Base-by-base conservation (phyloP, 2,329 filamentous ascomycete genomes). In the Fusarium nodosum region DNA sequence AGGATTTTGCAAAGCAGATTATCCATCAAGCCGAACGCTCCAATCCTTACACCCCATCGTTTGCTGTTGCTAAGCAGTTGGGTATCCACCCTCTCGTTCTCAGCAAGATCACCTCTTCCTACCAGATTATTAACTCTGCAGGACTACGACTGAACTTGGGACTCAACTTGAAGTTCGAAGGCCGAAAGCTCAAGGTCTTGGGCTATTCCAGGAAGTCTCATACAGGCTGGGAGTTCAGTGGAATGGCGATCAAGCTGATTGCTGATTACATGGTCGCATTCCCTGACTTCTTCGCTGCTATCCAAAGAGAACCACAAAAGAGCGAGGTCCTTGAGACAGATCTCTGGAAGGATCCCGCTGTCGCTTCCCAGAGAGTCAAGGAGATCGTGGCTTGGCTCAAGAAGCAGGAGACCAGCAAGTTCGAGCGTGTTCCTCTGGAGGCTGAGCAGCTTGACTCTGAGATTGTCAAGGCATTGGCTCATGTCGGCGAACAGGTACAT, bases 331-430 rank as follows among this genome's bases (percentile, higher is more conserved):
- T 87, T 46, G 94, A 97, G 53, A 93, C 90, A 1, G 93, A 97
- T 76, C 92, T 98, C 74, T 99, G 96, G 83, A 87, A 90, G 1
- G 86, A 90, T 61, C 86, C 88, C 22, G 88, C 90, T 10, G 84
- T 89, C 47, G 95, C 94, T 5, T 90, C 90, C 52, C 80, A 87
- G 48, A 93, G 93, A 77, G 91, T 99, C 77, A 97, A 97, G 82
- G 96, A 98, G 78, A 97, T 99, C 66, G 92, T 90, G 28, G 88
- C 90, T 34, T 99, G 95, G 95, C 85, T 99, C 52, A 99, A 98
- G 83, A 90, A 90, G 42, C 88, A 97, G 47, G 93, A 97, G 78
- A 92, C 93, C 1, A 97, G 93, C 85, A 92, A 91, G 71, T 97
- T 99, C 72, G 95, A 98, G 79, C 91, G 91, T 69, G 96, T 99